A percentile compares a stretch with the other conserved stretches of the same genome.
These are phyloP conservation scores for Galerina marginata DNA, from an alignment of 768 basidiomycete species.

Conservation along the genomic window DNA sequence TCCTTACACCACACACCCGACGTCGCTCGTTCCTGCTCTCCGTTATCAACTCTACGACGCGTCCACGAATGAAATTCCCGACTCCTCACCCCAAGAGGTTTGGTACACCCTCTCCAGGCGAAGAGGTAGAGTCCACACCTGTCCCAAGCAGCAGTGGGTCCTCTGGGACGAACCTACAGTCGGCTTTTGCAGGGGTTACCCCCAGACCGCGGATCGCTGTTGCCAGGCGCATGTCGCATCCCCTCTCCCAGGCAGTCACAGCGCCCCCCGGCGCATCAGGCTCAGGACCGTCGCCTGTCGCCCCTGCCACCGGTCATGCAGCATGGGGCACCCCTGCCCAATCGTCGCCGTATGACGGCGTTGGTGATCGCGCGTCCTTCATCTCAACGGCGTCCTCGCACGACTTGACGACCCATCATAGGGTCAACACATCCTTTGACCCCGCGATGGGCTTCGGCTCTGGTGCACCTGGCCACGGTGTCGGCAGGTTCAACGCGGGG, in stretches of 20 bases:
- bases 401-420: constrained; percentile 79
- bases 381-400: constrained; percentile 88
- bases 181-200: constrained; percentile 68
- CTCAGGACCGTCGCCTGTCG: constrained; percentile 32
- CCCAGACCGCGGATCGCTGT: constrained; percentile 57
- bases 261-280: constrained; percentile 40
- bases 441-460: constrained; percentile 78
- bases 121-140: constrained; percentile 38
- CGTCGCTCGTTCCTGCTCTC: constrained; percentile 83
- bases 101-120: constrained; percentile 35
- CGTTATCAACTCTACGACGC: constrained; percentile 82
- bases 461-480: constrained; percentile 63
- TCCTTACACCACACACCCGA: constrained; percentile 72
- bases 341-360: constrained; percentile 52
- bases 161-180: constrained; percentile 40
- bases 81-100: constrained; percentile 63
- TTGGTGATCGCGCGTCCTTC: constrained; percentile 66
- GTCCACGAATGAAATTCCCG: constrained; percentile 69
- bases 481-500: constrained; percentile 81
- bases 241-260: constrained; percentile 59
- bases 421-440: constrained; percentile 89
- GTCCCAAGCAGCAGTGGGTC: constrained; percentile 23
- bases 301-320: constrained; percentile 12
- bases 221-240: constrained; percentile 59
- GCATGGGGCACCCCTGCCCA: constrained; percentile 41